Conservation (phyloP, 495 filamentous ascomycete species). For the Amphirosellinia nigrospora region DNA sequence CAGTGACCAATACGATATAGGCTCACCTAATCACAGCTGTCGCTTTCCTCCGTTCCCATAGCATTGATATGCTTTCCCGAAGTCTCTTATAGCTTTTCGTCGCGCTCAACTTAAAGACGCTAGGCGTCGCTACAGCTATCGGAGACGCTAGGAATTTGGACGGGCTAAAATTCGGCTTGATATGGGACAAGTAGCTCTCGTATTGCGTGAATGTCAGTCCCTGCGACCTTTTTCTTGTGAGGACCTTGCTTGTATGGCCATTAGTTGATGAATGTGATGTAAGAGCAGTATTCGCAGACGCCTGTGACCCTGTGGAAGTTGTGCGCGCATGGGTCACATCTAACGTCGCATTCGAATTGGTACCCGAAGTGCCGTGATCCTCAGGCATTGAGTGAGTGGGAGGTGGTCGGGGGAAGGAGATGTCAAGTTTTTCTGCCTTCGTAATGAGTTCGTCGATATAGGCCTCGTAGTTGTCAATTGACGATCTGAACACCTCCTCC, state of each 20-base stretch:
- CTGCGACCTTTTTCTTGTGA: conserved; percentile 44
- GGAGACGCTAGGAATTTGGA: conserved; percentile 39
- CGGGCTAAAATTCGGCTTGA: conserved; percentile 47
- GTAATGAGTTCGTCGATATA: conserved; percentile 46
- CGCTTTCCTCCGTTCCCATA: conserved; percentile 43
- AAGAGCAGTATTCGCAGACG: conserved; percentile 40
- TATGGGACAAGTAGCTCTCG: conserved; percentile 55
- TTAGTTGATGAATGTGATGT: conserved; percentile 44
- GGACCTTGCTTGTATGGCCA: conserved; percentile 22
- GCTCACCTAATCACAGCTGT: conserved; percentile 43
- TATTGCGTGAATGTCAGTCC: conserved; percentile 58
- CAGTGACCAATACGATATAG: neutral
- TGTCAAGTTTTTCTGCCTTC: conserved; percentile 51
- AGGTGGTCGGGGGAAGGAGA: conserved; percentile 44
- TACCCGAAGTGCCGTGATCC: conserved; percentile 36
- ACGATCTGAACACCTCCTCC: conserved; percentile 49
- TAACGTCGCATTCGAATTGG: conserved; percentile 45
- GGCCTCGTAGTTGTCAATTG: conserved; percentile 45
- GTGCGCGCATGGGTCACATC: conserved; percentile 44
- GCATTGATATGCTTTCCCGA: conserved; percentile 46
- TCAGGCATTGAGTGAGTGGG: conserved; percentile 31
- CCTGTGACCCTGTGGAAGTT: conserved; percentile 43
- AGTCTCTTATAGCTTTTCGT: conserved; percentile 50
- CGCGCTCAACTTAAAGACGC: conserved; percentile 43
- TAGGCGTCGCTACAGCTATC: conserved; percentile 32